Evolutionary conservation across 192 early-diverging fungal species (phyloP).

Genomic region (Gorgonomyces haynaldii): DNA sequence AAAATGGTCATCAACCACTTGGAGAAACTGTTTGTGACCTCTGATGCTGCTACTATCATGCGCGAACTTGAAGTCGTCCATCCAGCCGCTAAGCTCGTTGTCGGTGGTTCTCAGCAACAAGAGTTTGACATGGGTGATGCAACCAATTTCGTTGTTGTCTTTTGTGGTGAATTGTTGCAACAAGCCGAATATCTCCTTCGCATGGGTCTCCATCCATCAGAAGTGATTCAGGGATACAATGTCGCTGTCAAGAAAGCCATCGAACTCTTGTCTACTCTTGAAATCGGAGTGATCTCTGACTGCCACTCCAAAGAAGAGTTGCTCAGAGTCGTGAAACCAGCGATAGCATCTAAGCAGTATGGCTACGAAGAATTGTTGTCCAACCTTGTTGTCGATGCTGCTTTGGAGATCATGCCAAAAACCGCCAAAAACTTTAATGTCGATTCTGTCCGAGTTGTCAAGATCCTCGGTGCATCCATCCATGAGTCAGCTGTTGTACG

Average conservation of each 20-base stretch:
- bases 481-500: slow-evolving; percentile 79
- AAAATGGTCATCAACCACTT: slow-evolving; percentile 99
- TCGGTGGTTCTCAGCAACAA: slow-evolving; percentile 94
- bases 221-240: slow-evolving; percentile 91
- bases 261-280: slow-evolving; percentile 64
- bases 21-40: slow-evolving; percentile 96
- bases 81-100: slow-evolving; percentile 90
- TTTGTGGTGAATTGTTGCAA: slow-evolving; percentile 89
- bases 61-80: slow-evolving; percentile 95
- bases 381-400: slow-evolving; percentile 71
- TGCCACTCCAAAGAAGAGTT: slow-evolving; percentile 39
- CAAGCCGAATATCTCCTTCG: slow-evolving; percentile 84
- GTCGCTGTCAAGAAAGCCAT: slow-evolving; percentile 73
- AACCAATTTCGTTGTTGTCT: slow-evolving; percentile 91
- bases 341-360: slow-evolving; percentile 81
- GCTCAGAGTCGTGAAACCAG: slow-evolving; percentile 61
- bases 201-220: slow-evolving; percentile 90
- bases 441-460: slow-evolving; percentile 91
- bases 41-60: slow-evolving; percentile 98
- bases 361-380: slow-evolving; percentile 85
- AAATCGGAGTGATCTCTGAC: slow-evolving; percentile 49
- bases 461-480: slow-evolving; percentile 86
- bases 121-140: slow-evolving; percentile 93
- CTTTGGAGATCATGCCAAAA: slow-evolving; percentile 81
- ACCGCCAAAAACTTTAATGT: slow-evolving; percentile 83